phyloP scores from a whole-genome alignment of 257 asterid genomes.

The Fraxinus anomala region DNA sequence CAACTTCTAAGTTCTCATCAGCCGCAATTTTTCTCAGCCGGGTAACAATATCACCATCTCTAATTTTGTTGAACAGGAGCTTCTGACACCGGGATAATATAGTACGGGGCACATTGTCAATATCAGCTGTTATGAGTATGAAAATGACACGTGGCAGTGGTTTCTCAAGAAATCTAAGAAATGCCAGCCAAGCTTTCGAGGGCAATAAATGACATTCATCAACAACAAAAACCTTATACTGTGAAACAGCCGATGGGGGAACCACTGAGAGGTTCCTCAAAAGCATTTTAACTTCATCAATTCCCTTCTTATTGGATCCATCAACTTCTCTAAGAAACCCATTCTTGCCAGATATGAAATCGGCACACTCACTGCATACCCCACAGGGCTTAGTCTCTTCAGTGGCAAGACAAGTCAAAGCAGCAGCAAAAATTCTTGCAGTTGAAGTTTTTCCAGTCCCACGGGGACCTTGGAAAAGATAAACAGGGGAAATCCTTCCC shows the following conservation, averaged over 20 bases:
- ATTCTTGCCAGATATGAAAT: constrained; percentile 72
- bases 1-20: constrained; percentile 75
- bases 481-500: constrained; percentile 74
- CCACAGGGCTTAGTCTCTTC: constrained; percentile 91
- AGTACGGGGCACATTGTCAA: constrained; percentile 79
- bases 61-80: constrained; percentile 77
- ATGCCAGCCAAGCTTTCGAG: constrained; percentile 80
- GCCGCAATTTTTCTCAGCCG: constrained; percentile 70
- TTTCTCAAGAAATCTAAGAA: constrained; percentile 82
- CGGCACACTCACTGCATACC: constrained; percentile 76
- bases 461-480: constrained; percentile 96
- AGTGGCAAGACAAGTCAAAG: constrained; percentile 85
- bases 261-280: constrained; percentile 52
- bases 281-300: constrained; percentile 54
- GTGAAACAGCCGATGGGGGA: constrained; percentile 42
- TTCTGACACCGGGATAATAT: constrained; percentile 87
- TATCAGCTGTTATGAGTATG: constrained; percentile 72
- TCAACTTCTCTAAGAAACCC: constrained; percentile 66
- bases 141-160: constrained; percentile 70
- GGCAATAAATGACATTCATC: constrained; percentile 92
- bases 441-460: constrained; percentile 96
- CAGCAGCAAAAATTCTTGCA: constrained; percentile 82
- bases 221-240: constrained; percentile 67
- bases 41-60: constrained; percentile 67
- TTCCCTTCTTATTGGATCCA: constrained; percentile 74